These are phyloP conservation scores for Cordia subcordata DNA, from an alignment of 257 asterid genomes.

Conservation along the genomic window DNA sequence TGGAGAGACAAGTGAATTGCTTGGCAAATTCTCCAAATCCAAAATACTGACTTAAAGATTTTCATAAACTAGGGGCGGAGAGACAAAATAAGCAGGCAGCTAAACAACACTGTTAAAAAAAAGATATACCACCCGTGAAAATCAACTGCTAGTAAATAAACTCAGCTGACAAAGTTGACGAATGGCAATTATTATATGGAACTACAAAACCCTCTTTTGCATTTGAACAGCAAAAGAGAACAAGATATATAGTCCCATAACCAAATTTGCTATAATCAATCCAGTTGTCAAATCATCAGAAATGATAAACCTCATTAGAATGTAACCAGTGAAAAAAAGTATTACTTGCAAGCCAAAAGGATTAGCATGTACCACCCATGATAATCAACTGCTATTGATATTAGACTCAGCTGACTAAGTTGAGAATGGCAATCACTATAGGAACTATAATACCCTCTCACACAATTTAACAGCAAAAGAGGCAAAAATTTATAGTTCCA, in stretches of 20 bases:
- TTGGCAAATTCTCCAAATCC: too few relatives aligned
- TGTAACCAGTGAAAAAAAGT: too few relatives aligned
- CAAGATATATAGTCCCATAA: too few relatives aligned
- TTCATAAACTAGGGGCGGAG: too few relatives aligned
- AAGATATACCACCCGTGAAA: slow-evolving; percentile 21
- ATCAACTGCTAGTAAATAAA: slow-evolving; percentile 20
- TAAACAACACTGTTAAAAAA: too few relatives aligned
- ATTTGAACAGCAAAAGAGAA: neutral
- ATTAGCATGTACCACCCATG: slow-evolving; percentile 14
- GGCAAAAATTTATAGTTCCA: slow-evolving; percentile 5
- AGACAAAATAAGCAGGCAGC: too few relatives aligned
- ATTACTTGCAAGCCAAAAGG: neutral
- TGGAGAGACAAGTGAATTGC: too few relatives aligned
- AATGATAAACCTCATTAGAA: too few relatives aligned
- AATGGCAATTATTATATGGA: slow-evolving; percentile 9
- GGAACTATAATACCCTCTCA: slow-evolving; percentile 8
- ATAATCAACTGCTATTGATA: slow-evolving; percentile 25
- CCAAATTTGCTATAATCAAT: too few relatives aligned
- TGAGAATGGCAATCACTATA: slow-evolving; percentile 8
- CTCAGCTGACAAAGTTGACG: slow-evolving; percentile 23
- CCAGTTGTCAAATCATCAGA: too few relatives aligned
- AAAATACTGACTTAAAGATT: too few relatives aligned
- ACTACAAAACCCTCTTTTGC: slow-evolving; percentile 1
- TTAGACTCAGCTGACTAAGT: slow-evolving; percentile 23
- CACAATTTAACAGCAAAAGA: neutral